phyloP scores from a whole-genome alignment of 140 eudicot genomes.

The Ambrosia hybrid region DNA sequence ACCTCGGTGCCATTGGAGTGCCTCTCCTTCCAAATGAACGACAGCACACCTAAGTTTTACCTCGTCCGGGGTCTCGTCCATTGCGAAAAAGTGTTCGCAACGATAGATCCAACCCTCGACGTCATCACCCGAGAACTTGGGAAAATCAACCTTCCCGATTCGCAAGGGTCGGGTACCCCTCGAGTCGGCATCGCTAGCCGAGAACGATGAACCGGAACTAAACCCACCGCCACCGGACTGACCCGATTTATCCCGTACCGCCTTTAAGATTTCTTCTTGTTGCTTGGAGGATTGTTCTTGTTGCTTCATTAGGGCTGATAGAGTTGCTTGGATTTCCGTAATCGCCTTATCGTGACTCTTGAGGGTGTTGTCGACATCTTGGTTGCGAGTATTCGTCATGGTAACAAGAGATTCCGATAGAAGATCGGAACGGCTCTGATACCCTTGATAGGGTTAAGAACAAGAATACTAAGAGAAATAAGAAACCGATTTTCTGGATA shows the following conservation, averaged over 20 bases:
- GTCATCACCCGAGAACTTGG: too few species aligned
- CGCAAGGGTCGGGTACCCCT: too few species aligned
- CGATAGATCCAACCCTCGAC: too few species aligned
- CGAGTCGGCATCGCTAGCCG: not conserved
- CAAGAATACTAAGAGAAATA: not conserved
- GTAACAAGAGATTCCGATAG: not conserved
- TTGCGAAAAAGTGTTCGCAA: too few species aligned
- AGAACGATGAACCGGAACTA: not conserved
- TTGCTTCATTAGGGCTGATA: constrained; percentile 1
- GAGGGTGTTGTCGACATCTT: not conserved
- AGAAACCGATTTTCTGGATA: not conserved
- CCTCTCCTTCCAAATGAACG: too few species aligned
- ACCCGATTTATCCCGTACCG: not conserved
- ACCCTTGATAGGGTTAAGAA: not conserved
- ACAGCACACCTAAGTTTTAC: too few species aligned
- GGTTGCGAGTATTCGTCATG: constrained; percentile 11
- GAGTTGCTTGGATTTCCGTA: not conserved
- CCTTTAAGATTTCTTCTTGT: constrained; percentile 3
- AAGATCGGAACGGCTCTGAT: not conserved
- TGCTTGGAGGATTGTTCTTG: constrained; percentile 2
- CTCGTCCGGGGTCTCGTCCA: too few species aligned
- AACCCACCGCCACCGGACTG: not conserved
- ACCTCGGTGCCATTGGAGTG: too few species aligned
- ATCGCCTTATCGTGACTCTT: constrained; percentile 11
- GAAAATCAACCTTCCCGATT: too few species aligned